Evolutionary conservation across 139 green algal genomes (phyloP), one percentile per base, ranked within the genome.

Genomic region (Ettlia oleoabundans): DNA sequence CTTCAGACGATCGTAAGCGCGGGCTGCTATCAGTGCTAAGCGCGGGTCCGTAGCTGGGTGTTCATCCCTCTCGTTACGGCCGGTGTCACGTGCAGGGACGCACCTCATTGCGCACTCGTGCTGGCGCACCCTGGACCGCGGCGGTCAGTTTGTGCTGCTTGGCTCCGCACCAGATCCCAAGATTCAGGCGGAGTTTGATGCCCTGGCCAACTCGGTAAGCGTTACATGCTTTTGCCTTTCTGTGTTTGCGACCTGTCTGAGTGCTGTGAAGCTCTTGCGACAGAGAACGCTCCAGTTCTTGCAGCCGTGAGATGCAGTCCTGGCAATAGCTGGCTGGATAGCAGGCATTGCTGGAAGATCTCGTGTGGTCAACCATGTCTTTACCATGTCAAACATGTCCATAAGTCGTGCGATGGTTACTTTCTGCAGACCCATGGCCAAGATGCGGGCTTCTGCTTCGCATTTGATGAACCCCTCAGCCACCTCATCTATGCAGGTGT

Each of bases 21-120:
- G n/a, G n/a, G n/a, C n/a, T n/a, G n/a, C n/a, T n/a, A n/a, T n/a
- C n/a, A n/a, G n/a, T n/a, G n/a, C n/a, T n/a, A n/a, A n/a, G n/a
- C n/a, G n/a, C n/a, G n/a, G n/a, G n/a, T n/a, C n/a, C n/a, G n/a
- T n/a, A n/a, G n/a, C n/a, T n/a, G n/a, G n/a, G n/a, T n/a, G n/a
- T n/a, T n/a, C n/a, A n/a, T n/a, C n/a, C n/a, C n/a, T n/a, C n/a
- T n/a, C n/a, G n/a, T n/a, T n/a, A n/a, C n/a, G n/a, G n/a, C n/a
- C n/a, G n/a, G n/a, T n/a, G 47, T 24, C 47, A 24, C 47, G 19
- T 15, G 38, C 82, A 86, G 96, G 96, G 77, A 98, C 98, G 78
- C 94, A 99, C 88, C 93, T 99, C n/a, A 99, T 99, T 89, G 96
- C 97, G 81, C 95, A 98, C 80, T 92, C 94, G n/a, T 91, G 91